Conservation (phyloP, 2,329 filamentous ascomycete genomes). For the Monosporascus sp. region DNA sequence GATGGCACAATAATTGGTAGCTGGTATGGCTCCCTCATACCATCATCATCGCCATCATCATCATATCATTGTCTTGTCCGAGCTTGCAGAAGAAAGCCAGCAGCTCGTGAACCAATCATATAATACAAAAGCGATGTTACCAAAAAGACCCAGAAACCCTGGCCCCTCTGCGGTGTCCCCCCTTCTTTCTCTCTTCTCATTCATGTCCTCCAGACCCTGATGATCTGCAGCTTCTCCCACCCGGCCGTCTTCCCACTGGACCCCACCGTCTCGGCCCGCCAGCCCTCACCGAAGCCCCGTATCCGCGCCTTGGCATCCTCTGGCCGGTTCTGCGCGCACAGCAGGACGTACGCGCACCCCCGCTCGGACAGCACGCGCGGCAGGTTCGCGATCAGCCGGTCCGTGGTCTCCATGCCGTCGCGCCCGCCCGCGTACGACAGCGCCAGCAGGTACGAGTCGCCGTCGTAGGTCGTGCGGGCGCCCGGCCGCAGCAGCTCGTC, state of each 20-base stretch:
- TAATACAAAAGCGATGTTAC: not conserved
- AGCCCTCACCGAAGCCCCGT: conserved; percentile 46
- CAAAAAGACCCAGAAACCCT: not conserved
- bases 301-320: conserved; percentile 64
- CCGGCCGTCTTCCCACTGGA: conserved; percentile 82
- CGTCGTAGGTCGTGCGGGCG: conserved; percentile 53
- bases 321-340: conserved; percentile 89
- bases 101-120: conserved; percentile 5
- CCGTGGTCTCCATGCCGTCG: conserved; percentile 92
- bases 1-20: conserved; percentile 15
- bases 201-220: conserved; percentile 69
- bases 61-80: conserved; percentile 5
- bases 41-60: conserved; percentile 3
- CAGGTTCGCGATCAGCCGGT: conserved; percentile 68
- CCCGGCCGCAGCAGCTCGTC: conserved; percentile 13
- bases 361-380: conserved; percentile 56
- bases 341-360: conserved; percentile 82
- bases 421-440: conserved; percentile 84
- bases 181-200: not conserved
- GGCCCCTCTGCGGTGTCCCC: not conserved
- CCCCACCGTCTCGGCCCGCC: conserved; percentile 74
- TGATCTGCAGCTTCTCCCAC: conserved; percentile 89
- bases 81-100: conserved; percentile 15
- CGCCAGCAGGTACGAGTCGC: conserved; percentile 77
- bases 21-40: conserved; percentile 19